Conservation (phyloP, 1,139 yeast species). For the Zygosaccharomyces pseudobailii region DNA sequence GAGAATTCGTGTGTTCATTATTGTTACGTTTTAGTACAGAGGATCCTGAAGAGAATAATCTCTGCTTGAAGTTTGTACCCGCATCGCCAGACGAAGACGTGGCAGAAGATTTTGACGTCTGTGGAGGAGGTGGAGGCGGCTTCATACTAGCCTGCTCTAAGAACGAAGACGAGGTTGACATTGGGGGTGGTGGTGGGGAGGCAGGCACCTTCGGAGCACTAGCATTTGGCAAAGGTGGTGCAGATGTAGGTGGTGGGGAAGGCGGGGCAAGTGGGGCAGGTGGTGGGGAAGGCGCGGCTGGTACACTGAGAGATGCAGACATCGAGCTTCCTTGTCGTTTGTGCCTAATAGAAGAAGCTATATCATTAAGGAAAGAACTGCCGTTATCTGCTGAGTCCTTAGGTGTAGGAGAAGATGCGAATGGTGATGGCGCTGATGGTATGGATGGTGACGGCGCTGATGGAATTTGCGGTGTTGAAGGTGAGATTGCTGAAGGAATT, state of each 20-base stretch:
- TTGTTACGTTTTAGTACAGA: constrained; percentile 15
- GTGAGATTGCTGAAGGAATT: constrained; percentile 10
- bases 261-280: constrained; percentile 19
- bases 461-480: constrained; percentile 23
- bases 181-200: constrained; percentile 19
- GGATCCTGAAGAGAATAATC: constrained; percentile 31
- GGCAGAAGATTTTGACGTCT: constrained; percentile 15
- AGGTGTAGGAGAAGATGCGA: constrained; percentile 7
- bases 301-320: constrained; percentile 23
- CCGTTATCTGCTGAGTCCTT: constrained; percentile 10
- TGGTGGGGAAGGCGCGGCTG: constrained; percentile 22
- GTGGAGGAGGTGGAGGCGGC: constrained; percentile 22
- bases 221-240: constrained; percentile 17
- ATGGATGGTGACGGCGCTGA: constrained; percentile 18
- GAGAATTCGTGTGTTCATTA: constrained; percentile 23
- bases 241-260: constrained; percentile 20
- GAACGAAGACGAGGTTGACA: constrained; percentile 21
- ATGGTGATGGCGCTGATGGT: constrained; percentile 14
- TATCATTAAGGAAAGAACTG: constrained; percentile 12
- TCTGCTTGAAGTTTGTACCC: constrained; percentile 25
- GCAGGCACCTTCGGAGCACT: constrained; percentile 15
- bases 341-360: constrained; percentile 20
- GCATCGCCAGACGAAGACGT: constrained; percentile 23
- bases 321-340: constrained; percentile 14
- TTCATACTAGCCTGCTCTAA: constrained; percentile 16